Conservation (phyloP, 1,284 basidiomycete species). For the Rhodotorula sp. region DNA sequence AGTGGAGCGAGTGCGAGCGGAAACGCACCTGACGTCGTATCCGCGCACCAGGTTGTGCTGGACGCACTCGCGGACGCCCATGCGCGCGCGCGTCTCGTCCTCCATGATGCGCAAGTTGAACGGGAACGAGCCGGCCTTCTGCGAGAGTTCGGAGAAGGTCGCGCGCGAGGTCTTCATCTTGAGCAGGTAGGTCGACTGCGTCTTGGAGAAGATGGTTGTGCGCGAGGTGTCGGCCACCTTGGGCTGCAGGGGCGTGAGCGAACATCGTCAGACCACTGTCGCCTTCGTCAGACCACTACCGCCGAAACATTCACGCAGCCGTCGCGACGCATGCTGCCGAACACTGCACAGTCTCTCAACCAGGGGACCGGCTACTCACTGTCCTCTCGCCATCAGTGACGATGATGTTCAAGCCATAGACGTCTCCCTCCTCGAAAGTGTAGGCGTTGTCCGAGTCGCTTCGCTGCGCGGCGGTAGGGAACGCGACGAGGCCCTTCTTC, state of each 20-base stretch:
- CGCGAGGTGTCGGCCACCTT: slow-evolving; percentile 55
- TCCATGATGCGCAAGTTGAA: slow-evolving; percentile 93
- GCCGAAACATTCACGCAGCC: too few relatives aligned
- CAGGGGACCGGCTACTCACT: slow-evolving; percentile 53
- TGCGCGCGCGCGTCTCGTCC: slow-evolving; percentile 89
- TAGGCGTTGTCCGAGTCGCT: slow-evolving; percentile 72
- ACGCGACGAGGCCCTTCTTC: slow-evolving; percentile 91
- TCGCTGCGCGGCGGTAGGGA: slow-evolving; percentile 78
- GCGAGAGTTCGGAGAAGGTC: slow-evolving; percentile 93
- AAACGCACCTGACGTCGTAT: slow-evolving; percentile 65
- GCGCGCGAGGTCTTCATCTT: slow-evolving; percentile 96
- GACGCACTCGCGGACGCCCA: slow-evolving; percentile 94
- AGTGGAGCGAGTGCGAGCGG: neutral
- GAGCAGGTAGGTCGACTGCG: slow-evolving; percentile 77
- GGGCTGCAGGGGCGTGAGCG: slow-evolving; percentile 11
- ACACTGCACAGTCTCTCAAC: neutral
- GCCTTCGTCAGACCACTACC: too few relatives aligned
- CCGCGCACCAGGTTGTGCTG: slow-evolving; percentile 86
- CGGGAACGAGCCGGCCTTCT: slow-evolving; percentile 96
- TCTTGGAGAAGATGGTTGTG: slow-evolving; percentile 89
- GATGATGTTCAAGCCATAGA: slow-evolving; percentile 92
- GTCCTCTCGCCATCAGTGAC: slow-evolving; percentile 85
- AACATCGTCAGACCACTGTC: neutral
- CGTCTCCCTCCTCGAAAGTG: slow-evolving; percentile 88
- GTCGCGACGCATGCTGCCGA: neutral